Percentiles rank a stretch among this genome's conserved stretches.
These are phyloP conservation scores for Suillus sp. DNA, from an alignment of 768 basidiomycete genomes.

Conservation along the genomic window DNA sequence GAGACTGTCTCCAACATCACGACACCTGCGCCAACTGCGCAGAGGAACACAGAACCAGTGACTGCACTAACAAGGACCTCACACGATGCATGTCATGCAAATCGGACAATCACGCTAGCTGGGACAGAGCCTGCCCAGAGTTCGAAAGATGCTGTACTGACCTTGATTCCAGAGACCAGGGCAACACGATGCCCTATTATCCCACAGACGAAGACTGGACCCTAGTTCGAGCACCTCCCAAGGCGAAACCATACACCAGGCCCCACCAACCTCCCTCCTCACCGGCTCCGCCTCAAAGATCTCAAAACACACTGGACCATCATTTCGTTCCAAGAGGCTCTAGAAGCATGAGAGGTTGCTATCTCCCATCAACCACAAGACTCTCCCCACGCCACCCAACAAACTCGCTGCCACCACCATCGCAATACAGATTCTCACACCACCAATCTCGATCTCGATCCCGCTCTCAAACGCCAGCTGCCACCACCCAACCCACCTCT, in stretches of 20 bases:
- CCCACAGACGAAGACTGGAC: conserved; percentile 19
- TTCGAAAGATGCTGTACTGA: background rate
- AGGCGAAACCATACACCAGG: background rate
- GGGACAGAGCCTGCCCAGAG: background rate
- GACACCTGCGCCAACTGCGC: background rate
- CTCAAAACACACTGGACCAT: background rate
- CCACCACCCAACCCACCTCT: too few species aligned
- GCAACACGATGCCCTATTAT: conserved; percentile 21
- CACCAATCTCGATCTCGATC: too few species aligned
- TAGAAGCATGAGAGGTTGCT: background rate
- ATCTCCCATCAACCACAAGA: background rate
- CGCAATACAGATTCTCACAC: too few species aligned
- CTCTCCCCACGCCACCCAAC: background rate
- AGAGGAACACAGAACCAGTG: too few species aligned
- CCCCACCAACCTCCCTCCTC: background rate
- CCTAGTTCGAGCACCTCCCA: background rate
- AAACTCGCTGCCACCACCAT: too few species aligned
- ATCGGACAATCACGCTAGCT: background rate
- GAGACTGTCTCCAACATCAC: background rate
- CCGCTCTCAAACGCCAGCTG: too few species aligned
- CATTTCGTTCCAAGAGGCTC: background rate
- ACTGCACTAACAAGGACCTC: too few species aligned
- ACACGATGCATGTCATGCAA: too few species aligned
- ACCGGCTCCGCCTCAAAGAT: too few species aligned
- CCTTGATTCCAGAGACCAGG: background rate